Evolutionary conservation across 2,329 filamentous ascomycete species (phyloP).

Genomic region (Zymoseptoria crescenta): DNA sequence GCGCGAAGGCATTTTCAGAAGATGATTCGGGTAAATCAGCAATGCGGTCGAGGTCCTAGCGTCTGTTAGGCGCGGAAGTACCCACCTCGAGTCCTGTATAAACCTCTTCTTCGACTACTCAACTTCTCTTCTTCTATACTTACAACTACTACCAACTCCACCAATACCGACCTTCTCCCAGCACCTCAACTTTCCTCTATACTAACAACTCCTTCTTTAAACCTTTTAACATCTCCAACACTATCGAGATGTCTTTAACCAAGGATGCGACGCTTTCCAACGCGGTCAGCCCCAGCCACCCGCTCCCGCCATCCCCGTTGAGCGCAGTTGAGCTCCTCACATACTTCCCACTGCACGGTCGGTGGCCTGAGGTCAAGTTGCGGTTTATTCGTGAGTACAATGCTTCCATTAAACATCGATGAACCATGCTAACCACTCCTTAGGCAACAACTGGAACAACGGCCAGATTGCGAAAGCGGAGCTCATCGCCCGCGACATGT

Average conservation of each 20-base stretch:
- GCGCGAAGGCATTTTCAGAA: too few relatives aligned
- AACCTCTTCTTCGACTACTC: not conserved
- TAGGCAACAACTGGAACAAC: conserved; percentile 4
- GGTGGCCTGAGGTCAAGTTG: conserved; percentile 6
- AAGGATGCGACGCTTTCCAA: not conserved
- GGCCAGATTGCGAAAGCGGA: conserved; percentile 7
- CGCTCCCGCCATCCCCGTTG: not conserved
- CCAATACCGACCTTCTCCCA: not conserved
- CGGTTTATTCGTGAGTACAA: conserved; percentile 2
- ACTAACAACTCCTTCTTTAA: not conserved
- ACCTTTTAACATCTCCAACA: not conserved
- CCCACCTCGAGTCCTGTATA: not conserved
- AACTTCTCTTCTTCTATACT: not conserved
- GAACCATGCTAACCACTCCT: not conserved
- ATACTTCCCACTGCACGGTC: conserved; percentile 9
- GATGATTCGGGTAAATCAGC: too few relatives aligned
- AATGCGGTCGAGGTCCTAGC: not conserved
- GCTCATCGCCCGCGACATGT: too few relatives aligned
- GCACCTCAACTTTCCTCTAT: not conserved
- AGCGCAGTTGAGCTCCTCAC: conserved; percentile 9
- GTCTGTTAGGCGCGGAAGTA: not conserved
- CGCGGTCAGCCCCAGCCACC: not conserved
- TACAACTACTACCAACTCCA: not conserved
- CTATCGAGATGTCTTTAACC: not conserved
- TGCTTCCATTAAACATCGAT: too few relatives aligned